Percentiles rank a stretch among this genome's conserved stretches.
Evolutionary conservation across 176 grass and related monocot species (phyloP).

Genomic region (Rhynchospora breviuscula): DNA sequence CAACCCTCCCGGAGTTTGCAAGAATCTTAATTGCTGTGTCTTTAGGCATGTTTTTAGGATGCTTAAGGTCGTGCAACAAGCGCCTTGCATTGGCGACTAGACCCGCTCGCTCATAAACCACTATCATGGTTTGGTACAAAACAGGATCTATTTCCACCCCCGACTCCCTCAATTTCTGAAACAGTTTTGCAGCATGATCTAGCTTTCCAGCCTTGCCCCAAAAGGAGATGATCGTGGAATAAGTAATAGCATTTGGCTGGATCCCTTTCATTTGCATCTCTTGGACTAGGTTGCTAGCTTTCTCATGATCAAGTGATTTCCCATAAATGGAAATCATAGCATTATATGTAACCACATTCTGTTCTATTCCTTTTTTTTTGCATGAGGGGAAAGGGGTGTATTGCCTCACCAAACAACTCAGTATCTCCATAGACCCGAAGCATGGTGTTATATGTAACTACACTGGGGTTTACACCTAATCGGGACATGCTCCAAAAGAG

Average conservation of each 20-base stretch:
- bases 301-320: slow-evolving; percentile 88
- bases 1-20: slow-evolving; percentile 63
- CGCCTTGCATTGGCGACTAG: slow-evolving; percentile 57
- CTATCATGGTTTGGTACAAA: slow-evolving; percentile 94
- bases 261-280: slow-evolving; percentile 72
- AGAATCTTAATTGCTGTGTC: slow-evolving; percentile 71
- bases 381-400: slow-evolving; percentile 82
- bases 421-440: slow-evolving; percentile 85
- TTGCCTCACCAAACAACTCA: slow-evolving; percentile 87
- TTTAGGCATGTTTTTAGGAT: slow-evolving; percentile 59
- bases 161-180: slow-evolving; percentile 70
- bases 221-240: slow-evolving; percentile 84
- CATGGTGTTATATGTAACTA: slow-evolving; percentile 96
- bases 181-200: slow-evolving; percentile 68
- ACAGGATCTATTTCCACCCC: slow-evolving; percentile 79
- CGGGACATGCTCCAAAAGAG: slow-evolving; percentile 90
- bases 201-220: slow-evolving; percentile 92
- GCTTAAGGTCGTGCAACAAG: slow-evolving; percentile 62
- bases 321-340: slow-evolving; percentile 91
- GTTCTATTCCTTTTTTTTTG: slow-evolving; percentile 37
- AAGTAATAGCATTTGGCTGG: slow-evolving; percentile 73
- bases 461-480: slow-evolving; percentile 49
- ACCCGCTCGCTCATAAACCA: slow-evolving; percentile 68
- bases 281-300: slow-evolving; percentile 68
- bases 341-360: slow-evolving; percentile 92